These are phyloP conservation scores for Metahyphopichia silvanorum DNA, from an alignment of 805 yeast genomes.

Conservation along the genomic window DNA sequence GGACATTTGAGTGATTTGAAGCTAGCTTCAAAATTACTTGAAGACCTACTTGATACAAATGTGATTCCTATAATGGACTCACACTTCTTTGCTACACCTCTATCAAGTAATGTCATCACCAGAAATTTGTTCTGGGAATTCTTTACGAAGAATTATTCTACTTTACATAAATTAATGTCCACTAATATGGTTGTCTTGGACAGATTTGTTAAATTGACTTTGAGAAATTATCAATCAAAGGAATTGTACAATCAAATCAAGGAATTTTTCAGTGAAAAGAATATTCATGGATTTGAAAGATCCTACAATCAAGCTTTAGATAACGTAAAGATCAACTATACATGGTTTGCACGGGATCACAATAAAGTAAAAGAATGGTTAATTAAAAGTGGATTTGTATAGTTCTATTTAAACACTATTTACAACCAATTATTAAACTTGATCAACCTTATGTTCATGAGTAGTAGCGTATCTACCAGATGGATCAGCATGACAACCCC, in stretches of 20 bases:
- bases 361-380: slow-evolving; percentile 46
- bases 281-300: slow-evolving; percentile 49
- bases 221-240: slow-evolving; percentile 36
- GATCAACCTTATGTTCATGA: slow-evolving; percentile 59
- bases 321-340: slow-evolving; percentile 44
- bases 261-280: slow-evolving; percentile 27
- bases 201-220: slow-evolving; percentile 39
- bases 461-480: slow-evolving; percentile 94
- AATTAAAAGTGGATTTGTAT: slow-evolving; percentile 8
- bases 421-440: slow-evolving; percentile 4
- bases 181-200: slow-evolving; percentile 52
- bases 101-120: slow-evolving; percentile 44
- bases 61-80: slow-evolving; percentile 58
- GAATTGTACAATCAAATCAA: slow-evolving; percentile 29
- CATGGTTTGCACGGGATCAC: slow-evolving; percentile 50
- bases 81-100: slow-evolving; percentile 45
- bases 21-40: slow-evolving; percentile 37
- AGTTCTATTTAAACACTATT: slow-evolving; percentile 1
- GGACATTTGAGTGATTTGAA: slow-evolving; percentile 42
- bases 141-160: slow-evolving; percentile 46
- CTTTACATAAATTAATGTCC: slow-evolving; percentile 41
- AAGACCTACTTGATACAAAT: slow-evolving; percentile 37
- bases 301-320: slow-evolving; percentile 57
- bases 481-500: slow-evolving; percentile 99
- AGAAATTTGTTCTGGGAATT: slow-evolving; percentile 47